A percentile compares a stretch with the other conserved stretches of the same genome.
These are phyloP conservation scores for Seiridium cupressi DNA, from an alignment of 2,329 filamentous ascomycete genomes.

Conservation along the genomic window DNA sequence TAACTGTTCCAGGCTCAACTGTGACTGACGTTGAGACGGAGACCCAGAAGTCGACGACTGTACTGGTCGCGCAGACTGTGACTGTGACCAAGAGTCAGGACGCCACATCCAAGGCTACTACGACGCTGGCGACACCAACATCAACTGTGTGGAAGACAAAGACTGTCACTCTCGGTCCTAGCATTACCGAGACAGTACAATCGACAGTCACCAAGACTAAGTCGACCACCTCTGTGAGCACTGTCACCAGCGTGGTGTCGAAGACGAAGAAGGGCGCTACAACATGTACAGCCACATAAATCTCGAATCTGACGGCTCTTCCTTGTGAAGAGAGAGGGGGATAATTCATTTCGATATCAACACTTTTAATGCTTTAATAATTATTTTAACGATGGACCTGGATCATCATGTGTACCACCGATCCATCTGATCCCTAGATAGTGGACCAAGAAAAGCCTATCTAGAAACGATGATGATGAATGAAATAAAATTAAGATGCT, in stretches of 20 bases:
- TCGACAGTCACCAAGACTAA: conserved; percentile 9
- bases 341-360: no score
- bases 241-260: conserved; percentile 3
- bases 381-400: no score
- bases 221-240: conserved; percentile 16
- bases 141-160: conserved; percentile 4
- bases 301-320: no score
- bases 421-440: no score
- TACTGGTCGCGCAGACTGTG: background rate
- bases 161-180: background rate
- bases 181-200: conserved; percentile 1
- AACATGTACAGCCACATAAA: background rate
- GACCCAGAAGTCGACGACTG: background rate
- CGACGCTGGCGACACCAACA: background rate
- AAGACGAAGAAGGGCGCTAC: conserved; percentile 8
- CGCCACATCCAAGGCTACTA: background rate
- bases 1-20: background rate
- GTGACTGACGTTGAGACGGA: background rate
- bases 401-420: no score
- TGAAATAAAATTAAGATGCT: no score
- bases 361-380: no score
- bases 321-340: no score
- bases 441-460: no score
- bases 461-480: no score
- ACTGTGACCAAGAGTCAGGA: conserved; percentile 4